phyloP scores from a whole-genome alignment of 352 stramenopile species.

The Globisporangium paddicum region DNA sequence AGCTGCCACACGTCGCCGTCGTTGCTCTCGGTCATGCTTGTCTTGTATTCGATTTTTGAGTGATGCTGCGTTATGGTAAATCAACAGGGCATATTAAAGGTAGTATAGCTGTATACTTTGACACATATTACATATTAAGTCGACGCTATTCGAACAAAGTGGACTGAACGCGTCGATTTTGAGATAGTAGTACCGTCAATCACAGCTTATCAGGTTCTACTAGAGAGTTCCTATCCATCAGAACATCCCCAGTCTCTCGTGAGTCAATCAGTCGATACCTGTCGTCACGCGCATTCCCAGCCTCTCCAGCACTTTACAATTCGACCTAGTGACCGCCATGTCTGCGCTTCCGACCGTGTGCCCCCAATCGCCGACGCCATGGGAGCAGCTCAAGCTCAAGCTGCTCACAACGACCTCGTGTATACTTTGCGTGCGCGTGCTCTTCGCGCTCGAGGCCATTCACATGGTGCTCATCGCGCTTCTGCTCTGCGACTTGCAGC shows the following conservation, averaged over 20 bases:
- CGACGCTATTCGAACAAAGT: too few relatives aligned
- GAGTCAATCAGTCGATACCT: neutral
- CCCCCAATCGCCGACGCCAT: neutral
- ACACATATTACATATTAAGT: too few relatives aligned
- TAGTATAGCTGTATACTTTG: too few relatives aligned
- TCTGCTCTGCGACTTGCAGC: neutral
- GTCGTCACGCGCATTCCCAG: neutral
- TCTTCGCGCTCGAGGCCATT: neutral
- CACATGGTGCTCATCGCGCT: neutral
- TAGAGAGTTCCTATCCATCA: too few relatives aligned
- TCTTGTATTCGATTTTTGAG: neutral
- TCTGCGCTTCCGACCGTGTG: too few relatives aligned
- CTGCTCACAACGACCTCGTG: neutral
- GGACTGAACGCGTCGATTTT: too few relatives aligned
- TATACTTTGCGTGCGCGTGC: neutral
- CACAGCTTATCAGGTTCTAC: too few relatives aligned
- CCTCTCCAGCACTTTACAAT: neutral
- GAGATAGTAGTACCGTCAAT: too few relatives aligned
- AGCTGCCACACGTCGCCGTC: conserved; percentile 19
- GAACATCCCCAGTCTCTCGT: neutral
- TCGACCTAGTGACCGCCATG: neutral
- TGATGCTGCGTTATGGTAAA: neutral
- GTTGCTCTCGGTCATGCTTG: neutral
- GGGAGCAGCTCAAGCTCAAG: neutral
- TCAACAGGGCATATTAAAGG: neutral